Base-by-base conservation (phyloP, 805 yeast genomes). In the Lipomyces mesembrius region DNA sequence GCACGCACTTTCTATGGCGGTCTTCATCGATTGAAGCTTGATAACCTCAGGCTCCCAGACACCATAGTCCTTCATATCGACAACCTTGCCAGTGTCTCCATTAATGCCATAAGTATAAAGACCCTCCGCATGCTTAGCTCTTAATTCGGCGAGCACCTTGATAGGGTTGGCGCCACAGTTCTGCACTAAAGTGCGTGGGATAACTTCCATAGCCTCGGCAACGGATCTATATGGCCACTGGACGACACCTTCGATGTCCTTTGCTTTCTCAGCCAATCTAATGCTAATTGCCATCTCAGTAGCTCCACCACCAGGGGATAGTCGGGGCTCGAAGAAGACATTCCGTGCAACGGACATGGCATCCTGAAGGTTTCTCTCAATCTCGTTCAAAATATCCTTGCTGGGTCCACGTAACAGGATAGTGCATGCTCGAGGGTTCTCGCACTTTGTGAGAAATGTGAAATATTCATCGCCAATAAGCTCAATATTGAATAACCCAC, bases 211-310 rank as follows among this genome's bases (percentile, higher is more conserved):
- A 0, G 99, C 98, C 81, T 95, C 98, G 8, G 98, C 97, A 63
- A 95, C 98, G 2, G 98, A 98, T 80, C 91, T 95, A 80, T 95
- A 95, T 59, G 99, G 99, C 97, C 97, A 94, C 81, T 95, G 99
- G 66, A 90, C 93, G 65, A 94, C 89, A 69, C 98, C 99, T 78
- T 92, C 97, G 72, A 95, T 86, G 60, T 87, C 84, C 82, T 92
- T 94, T 60, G 98, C 97, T 80, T 87, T 89, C 77, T 93, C 97
- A 20, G 97, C 85, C 67, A 95, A 83, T 72, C 84, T 87, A 37
- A 95, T 98, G 67, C 94, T 84, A 52, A 95, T 92, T 2, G 98
- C 98, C 98, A 95, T 95, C 81, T 95, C 99, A 35, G 98, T 94
- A 62, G 99, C 99, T 74, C 99, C 99, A 68, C 99, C 99, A 75